Evolutionary conservation across 441 rosid genomes (phyloP), one percentile per base, ranked within the genome.

Genomic region (Euphorbia celastroides): DNA sequence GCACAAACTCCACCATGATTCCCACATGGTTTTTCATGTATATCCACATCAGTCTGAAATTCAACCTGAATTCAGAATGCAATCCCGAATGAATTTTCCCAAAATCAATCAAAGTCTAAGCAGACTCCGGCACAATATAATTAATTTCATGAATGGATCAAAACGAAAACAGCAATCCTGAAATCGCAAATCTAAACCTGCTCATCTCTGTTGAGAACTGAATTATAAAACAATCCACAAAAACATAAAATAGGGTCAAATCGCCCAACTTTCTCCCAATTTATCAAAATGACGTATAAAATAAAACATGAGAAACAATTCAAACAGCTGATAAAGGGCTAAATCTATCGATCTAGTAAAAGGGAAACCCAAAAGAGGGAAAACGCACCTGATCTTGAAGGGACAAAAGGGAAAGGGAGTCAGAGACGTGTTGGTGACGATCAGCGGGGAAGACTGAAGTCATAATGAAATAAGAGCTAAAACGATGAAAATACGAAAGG

Each of bases 1-100:
- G 88, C 89, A 48, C 95, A 88, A 60, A 76, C 70, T 58, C 86
- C 95, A 36, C 77, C 79, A 72, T 79, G 82, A 74, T 74, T 69
- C 22, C 75, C 87, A 74, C 70, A 81, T 32, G 74, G 70, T 59
- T 57, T 75, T 42, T 73, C 82, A 17, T 58, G 32, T 62, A 13
- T 59, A 67, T 64, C 69, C 57, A 30, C 62, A 50, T 74, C 23
- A 30, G 65, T 74, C 61, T 63, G 73, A 77, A 68, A 74, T 69
- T 76, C 78, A 17, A 56, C 79, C 88, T 83, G 67, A 69, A 79
- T 62, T 55, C n/a, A 72, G 22, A 38, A 30, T 26, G 8, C 57
- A 65, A 52, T 14, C 7, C 32, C 0, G 28, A 31, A 23, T 16
- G 60, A 52, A 14, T 41, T 28, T 61, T 44, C 28, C 28, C 23